A percentile compares a stretch with the other conserved stretches of the same genome.
These are phyloP conservation scores for Jamesozyma rosinii DNA, from an alignment of 805 yeast genomes.

Conservation along the genomic window DNA sequence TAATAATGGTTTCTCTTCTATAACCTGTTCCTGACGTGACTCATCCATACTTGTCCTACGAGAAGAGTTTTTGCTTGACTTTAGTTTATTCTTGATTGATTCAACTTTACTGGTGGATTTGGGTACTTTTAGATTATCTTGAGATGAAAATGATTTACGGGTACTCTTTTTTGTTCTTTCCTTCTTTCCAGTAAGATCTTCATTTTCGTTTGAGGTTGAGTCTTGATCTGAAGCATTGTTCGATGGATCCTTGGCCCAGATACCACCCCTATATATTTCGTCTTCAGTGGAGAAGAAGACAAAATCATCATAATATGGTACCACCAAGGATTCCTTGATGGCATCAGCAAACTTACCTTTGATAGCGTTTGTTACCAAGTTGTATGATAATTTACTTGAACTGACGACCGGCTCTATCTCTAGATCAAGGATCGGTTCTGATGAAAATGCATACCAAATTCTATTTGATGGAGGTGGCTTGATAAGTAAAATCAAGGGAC, in stretches of 20 bases:
- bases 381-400: conserved; percentile 68
- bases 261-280: conserved; percentile 83
- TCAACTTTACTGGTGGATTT: background rate
- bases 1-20: background rate
- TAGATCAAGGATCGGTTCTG: conserved; percentile 66
- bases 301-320: conserved; percentile 85
- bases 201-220: background rate
- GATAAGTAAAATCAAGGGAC: conserved; percentile 57
- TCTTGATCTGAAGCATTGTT: background rate
- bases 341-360: conserved; percentile 73
- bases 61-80: background rate
- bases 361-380: conserved; percentile 69
- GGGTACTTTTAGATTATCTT: background rate
- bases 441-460: conserved; percentile 80
- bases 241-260: conserved; percentile 48
- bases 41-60: background rate
- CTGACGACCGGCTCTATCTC: conserved; percentile 87
- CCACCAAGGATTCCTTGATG: conserved; percentile 66
- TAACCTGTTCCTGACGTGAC: background rate
- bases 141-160: background rate
- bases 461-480: conserved; percentile 90
- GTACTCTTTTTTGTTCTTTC: background rate
- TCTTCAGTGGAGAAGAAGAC: conserved; percentile 54
- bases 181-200: background rate
- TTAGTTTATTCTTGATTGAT: background rate